phyloP scores from a whole-genome alignment of 768 basidiomycete species.

The Agrocybe praecox region DNA sequence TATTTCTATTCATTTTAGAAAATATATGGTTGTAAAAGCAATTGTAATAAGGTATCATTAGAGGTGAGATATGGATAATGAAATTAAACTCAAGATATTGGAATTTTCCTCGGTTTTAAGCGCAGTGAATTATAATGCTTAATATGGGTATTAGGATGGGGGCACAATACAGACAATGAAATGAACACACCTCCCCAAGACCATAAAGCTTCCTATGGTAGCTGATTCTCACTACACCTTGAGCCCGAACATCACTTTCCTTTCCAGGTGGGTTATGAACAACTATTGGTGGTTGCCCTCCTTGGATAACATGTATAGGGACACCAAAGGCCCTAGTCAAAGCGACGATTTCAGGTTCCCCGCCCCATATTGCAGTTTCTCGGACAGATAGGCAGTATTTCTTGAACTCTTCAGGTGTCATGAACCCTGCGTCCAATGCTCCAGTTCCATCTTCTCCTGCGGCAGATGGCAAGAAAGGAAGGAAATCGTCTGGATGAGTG shows the following conservation, averaged over 20 bases:
- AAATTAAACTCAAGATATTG: not conserved
- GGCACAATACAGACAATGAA: not conserved
- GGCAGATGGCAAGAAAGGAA: slow-evolving; percentile 86
- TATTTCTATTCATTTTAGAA: slow-evolving; percentile 11
- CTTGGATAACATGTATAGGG: slow-evolving; percentile 91
- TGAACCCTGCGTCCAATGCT: slow-evolving; percentile 66
- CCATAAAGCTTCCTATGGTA: slow-evolving; percentile 96
- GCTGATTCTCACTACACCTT: slow-evolving; percentile 69
- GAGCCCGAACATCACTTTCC: slow-evolving; percentile 26
- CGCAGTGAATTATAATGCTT: slow-evolving; percentile 91
- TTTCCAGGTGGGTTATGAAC: slow-evolving; percentile 65
- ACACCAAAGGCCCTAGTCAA: slow-evolving; percentile 78
- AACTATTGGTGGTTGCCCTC: slow-evolving; percentile 79
- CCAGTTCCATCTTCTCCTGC: slow-evolving; percentile 71
- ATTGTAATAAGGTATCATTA: not conserved
- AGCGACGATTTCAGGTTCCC: slow-evolving; percentile 95
- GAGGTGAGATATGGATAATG: not conserved
- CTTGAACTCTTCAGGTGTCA: slow-evolving; percentile 66
- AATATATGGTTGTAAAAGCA: slow-evolving; percentile 2
- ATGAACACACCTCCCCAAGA: slow-evolving; percentile 80
- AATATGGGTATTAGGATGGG: not conserved
- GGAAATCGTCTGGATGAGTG: slow-evolving; percentile 83
- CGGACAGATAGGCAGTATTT: slow-evolving; percentile 79
- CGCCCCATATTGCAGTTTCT: slow-evolving; percentile 93
- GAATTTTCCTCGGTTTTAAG: not conserved